Evolutionary conservation across 1,139 yeast species (phyloP), one percentile per base, ranked within the genome.

Genomic region (Kluyveromyces sp.): DNA sequence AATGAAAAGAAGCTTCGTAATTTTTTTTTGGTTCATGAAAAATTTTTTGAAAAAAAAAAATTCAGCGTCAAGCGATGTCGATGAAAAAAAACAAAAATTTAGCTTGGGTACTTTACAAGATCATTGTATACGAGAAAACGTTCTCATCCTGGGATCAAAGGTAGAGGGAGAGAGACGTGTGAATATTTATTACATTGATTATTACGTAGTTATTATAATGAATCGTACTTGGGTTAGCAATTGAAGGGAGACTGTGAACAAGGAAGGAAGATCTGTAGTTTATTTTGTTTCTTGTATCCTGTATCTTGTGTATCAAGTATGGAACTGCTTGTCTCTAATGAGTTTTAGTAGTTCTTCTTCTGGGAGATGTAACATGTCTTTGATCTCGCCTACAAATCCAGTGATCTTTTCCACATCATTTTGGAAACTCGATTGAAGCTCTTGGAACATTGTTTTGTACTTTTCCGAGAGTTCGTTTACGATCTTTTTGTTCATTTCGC

Each of bases 391-490:
- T 27, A 67, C 55, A 41, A 66, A 65, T 1, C 50, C 54, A 37
- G 65, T 51, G 60, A 68, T 64, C 37, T 64, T 63, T 40, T 62
- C 60, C 7, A 67, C 64, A 48, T 68, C 72, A 34, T 51, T 56
- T 37, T 64, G 61, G 47, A 68, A 68, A 29, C 58, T 61, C 2
- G 34, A 45, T 46, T 64, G 67, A 33, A 68, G 50, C 3, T 65
- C 63, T 7, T 53, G 51, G 44, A 68, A 64, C 33, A 66, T 37
- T 0, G 40, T 49, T 40, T 65, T 64, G 46, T 68, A 68, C 48
- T 67, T 67, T 21, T 50, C 53, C 0, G 69, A 59, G 38, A 68
- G 48, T 33, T 67, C 69, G 28, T 47, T 49, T 48, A 65, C 53
- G 2, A 68, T 57, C 41, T 60, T 65, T 36, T 59, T 57, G 45